phyloP scores from a whole-genome alignment of 768 basidiomycete species.

The Sistotremastrum suecicum region DNA sequence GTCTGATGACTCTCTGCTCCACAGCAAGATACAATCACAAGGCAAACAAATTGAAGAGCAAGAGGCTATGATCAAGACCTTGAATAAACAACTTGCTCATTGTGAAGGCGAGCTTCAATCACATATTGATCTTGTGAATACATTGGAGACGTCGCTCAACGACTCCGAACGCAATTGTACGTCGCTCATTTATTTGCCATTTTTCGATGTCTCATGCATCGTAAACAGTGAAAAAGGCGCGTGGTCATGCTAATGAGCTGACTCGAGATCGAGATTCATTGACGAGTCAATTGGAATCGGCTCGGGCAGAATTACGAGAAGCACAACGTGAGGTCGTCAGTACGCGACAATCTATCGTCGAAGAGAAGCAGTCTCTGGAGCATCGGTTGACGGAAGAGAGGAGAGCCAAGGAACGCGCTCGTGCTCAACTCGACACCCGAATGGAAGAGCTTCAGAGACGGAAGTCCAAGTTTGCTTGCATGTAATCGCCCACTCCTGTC shows the following conservation, averaged over 20 bases:
- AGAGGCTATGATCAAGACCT: constrained; percentile 81
- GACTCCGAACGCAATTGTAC: constrained; percentile 88
- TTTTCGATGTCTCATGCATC: constrained; percentile 4
- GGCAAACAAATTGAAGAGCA: constrained; percentile 68
- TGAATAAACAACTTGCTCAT: constrained; percentile 88
- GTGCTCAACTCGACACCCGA: constrained; percentile 74
- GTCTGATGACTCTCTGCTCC: constrained; percentile 21
- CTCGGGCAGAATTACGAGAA: constrained; percentile 62
- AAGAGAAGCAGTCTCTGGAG: constrained; percentile 82
- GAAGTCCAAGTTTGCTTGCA: constrained; percentile 86
- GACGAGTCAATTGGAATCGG: constrained; percentile 44
- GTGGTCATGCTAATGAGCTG: constrained; percentile 85
- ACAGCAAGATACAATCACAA: constrained; percentile 45
- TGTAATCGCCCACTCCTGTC: constrained; percentile 27
- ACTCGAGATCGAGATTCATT: constrained; percentile 75
- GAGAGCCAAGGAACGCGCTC: constrained; percentile 75
- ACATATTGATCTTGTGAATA: constrained; percentile 80
- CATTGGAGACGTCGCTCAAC: constrained; percentile 72
- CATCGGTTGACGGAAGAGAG: constrained; percentile 77
- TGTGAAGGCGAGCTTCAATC: constrained; percentile 85
- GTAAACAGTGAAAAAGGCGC: constrained; percentile 71
- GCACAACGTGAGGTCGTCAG: constrained; percentile 67
- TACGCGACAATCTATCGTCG: constrained; percentile 66
- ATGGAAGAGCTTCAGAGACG: constrained; percentile 76
- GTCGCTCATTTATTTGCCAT: constrained; percentile 18